phyloP scores from a whole-genome alignment of 495 filamentous ascomycete species.

The Xylaria palmicola region DNA sequence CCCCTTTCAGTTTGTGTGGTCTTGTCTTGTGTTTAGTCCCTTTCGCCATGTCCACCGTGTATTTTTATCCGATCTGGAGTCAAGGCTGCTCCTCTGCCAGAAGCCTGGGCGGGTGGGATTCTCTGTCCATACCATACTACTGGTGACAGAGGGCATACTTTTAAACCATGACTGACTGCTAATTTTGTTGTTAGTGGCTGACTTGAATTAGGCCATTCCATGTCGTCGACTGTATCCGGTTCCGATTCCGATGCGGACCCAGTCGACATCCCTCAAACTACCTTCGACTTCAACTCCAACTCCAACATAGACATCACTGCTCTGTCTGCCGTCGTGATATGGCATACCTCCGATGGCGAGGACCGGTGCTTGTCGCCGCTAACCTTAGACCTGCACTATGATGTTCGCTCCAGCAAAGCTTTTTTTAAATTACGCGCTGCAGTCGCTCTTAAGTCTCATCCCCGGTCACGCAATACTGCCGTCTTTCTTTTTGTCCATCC shows the following conservation, averaged over 20 bases:
- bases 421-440: constrained; percentile 10
- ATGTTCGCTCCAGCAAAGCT: constrained; percentile 13
- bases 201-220: constrained; percentile 8
- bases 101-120: constrained; percentile 18
- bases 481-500: constrained; percentile 19
- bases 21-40: background rate
- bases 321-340: constrained; percentile 1
- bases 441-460: constrained; percentile 7
- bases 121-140: constrained; percentile 8
- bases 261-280: background rate
- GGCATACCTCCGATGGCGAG: constrained; percentile 1
- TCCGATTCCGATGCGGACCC: constrained; percentile 3
- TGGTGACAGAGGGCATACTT: constrained; percentile 9
- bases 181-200: background rate
- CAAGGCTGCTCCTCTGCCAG: constrained; percentile 18
- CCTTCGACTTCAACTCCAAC: background rate
- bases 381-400: constrained; percentile 7
- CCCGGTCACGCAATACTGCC: constrained; percentile 6
- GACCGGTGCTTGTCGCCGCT: constrained; percentile 2
- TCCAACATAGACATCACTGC: constrained; percentile 9
- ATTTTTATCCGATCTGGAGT: constrained; percentile 8
- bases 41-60: background rate
- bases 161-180: background rate
- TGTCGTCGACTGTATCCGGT: constrained; percentile 12
- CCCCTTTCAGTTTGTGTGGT: too few relatives aligned